Conservation (phyloP, 805 yeast species). For the Monosporozyma unispora region DNA sequence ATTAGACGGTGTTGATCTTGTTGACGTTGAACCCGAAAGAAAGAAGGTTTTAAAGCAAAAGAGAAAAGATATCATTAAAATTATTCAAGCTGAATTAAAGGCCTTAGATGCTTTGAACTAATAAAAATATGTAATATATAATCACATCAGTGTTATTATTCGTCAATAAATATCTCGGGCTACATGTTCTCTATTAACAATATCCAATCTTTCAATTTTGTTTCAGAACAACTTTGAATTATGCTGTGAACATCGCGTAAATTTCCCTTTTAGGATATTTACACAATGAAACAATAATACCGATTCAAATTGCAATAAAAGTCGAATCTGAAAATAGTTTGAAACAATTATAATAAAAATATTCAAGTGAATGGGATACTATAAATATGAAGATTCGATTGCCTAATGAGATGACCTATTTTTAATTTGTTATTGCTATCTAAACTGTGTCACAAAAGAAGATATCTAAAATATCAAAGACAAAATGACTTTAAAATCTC, state of each 20-base stretch:
- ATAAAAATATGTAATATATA: background rate
- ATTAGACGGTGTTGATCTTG: slow-evolving; percentile 52
- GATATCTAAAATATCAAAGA: background rate
- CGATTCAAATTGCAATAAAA: background rate
- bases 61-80: slow-evolving; percentile 51
- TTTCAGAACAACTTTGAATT: background rate
- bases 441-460: background rate
- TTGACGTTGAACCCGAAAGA: slow-evolving; percentile 31
- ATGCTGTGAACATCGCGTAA: background rate
- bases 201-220: background rate
- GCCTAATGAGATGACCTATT: background rate
- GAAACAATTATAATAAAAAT: background rate
- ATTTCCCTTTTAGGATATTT: slow-evolving; percentile 4
- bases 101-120: slow-evolving; percentile 37
- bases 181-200: no score
- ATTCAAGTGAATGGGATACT: background rate
- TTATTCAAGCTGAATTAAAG: slow-evolving; percentile 51
- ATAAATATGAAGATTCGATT: background rate
- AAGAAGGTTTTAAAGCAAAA: slow-evolving; percentile 43
- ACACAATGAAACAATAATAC: slow-evolving; percentile 3
- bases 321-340: background rate
- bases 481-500: background rate
- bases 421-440: background rate
- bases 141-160: background rate
- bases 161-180: background rate